Conservation (phyloP, 345 rosid genomes). For the Psidium guajava region DNA sequence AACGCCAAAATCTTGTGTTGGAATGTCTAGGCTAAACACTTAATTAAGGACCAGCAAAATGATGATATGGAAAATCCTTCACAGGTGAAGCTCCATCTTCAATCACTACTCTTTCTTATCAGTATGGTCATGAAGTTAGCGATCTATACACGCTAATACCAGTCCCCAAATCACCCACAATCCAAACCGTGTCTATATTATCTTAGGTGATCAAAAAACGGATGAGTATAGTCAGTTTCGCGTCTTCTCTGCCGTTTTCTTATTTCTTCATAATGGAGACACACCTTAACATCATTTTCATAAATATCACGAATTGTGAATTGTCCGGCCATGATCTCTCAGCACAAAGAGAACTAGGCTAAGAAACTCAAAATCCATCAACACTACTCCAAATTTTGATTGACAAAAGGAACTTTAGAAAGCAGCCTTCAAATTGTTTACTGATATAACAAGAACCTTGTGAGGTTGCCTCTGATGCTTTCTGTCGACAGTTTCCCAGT, state of each 20-base stretch:
- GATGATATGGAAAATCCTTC: neutral
- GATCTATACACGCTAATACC: neutral
- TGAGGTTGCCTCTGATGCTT: constrained; percentile 47
- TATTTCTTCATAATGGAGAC: neutral
- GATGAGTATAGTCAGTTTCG: neutral
- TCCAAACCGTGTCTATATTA: neutral
- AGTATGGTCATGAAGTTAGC: neutral
- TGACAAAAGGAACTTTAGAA: neutral
- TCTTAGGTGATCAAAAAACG: neutral
- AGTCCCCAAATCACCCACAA: neutral
- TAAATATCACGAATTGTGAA: neutral
- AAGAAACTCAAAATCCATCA: neutral
- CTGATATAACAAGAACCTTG: constrained; percentile 24
- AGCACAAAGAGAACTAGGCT: neutral
- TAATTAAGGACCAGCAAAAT: neutral
- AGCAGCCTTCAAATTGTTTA: neutral
- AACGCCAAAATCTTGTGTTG: neutral
- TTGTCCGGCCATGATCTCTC: neutral
- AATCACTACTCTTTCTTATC: neutral
- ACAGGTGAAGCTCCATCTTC: neutral
- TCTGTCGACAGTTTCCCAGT: constrained; percentile 77
- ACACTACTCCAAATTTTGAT: neutral
- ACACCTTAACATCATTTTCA: neutral
- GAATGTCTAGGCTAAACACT: neutral
- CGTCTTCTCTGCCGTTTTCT: neutral